Base-by-base conservation (phyloP, 208 protist genomes). In the Trypanosoma boissoni region DNA sequence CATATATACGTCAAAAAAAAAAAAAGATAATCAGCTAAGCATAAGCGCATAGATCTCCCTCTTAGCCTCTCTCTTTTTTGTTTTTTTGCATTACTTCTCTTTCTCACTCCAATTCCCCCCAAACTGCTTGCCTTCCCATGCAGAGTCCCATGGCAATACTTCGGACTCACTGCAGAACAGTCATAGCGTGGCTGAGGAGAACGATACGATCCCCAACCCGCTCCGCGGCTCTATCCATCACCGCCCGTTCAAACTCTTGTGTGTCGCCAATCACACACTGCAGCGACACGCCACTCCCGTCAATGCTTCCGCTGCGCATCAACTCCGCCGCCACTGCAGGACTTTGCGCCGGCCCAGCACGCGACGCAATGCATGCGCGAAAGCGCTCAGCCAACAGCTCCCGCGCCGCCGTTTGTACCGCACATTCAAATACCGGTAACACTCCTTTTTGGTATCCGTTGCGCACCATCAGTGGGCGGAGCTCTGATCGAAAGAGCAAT, bases 361-460 rank as follows among this genome's bases (percentile, higher is more conserved):
- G 64, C 32, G 56, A 72, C 21, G 91, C 28, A 5, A 90, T 58
- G 20, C 34, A 45, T 12, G 50, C 43, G 9, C 58, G 56, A 50
- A 83, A 89, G 12, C 72, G 72, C 29, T 68, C 34, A 23, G 26
- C 34, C 3, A 94, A 42, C 27, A 76, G 57, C n/a, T 79, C 64
- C 39, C 52, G 59, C 14, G 73, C 57, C 2, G 73, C 53, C 26
- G 74, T 78, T 20, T 70, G 45, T 9, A 89, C 46, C 0, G 62
- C 79, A 34, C 78, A 44, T 60, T 89, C 74, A 45, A 80, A 91
- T 21, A 60, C 58, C 24, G 61, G 55, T 0, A 84, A 50, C 41
- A 51, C 66, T 1, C 87, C 87, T 36, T 81, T 75, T 46, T 84
- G 73, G 45, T 82, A 86, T 5, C 77, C 74, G 36, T 94, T 94